Evolutionary conservation across 768 basidiomycete species (phyloP).

Genomic region (Galerina marginata): DNA sequence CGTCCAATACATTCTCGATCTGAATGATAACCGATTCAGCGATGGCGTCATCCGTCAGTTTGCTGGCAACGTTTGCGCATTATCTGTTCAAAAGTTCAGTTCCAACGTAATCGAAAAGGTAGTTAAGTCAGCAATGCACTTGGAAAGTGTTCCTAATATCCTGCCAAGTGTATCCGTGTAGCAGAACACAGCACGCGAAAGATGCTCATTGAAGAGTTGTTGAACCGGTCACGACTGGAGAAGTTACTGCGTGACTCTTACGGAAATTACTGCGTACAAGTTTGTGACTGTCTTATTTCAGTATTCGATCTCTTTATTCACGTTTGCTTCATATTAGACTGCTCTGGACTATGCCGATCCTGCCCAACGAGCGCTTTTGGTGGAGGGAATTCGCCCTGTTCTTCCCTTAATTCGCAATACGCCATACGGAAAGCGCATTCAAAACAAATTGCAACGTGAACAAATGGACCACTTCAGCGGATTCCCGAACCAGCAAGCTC

Average conservation of each 20-base stretch:
- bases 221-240: conserved; percentile 93
- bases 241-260: conserved; percentile 96
- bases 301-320: conserved; percentile 2
- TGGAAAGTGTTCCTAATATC: not conserved
- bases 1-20: conserved; percentile 96
- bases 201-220: conserved; percentile 91
- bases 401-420: conserved; percentile 98
- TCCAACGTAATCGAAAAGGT: conserved; percentile 99
- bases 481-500: conserved; percentile 63
- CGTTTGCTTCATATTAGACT: conserved; percentile 57
- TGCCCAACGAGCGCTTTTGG: conserved; percentile 87
- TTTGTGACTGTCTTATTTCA: conserved; percentile 32
- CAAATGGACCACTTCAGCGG: conserved; percentile 74
- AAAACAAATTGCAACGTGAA: conserved; percentile 97
- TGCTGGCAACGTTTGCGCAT: conserved; percentile 93
- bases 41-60: conserved; percentile 98
- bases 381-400: conserved; percentile 98
- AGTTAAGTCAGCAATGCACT: conserved; percentile 12
- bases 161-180: conserved; percentile 79
- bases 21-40: conserved; percentile 98
- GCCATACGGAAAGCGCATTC: conserved; percentile 98
- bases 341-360: conserved; percentile 98
- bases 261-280: conserved; percentile 95
- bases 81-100: conserved; percentile 99
- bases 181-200: conserved; percentile 95